Evolutionary conservation across 2,329 filamentous ascomycete genomes (phyloP), one percentile per base, ranked within the genome.

Genomic region (Fusarium coicis): DNA sequence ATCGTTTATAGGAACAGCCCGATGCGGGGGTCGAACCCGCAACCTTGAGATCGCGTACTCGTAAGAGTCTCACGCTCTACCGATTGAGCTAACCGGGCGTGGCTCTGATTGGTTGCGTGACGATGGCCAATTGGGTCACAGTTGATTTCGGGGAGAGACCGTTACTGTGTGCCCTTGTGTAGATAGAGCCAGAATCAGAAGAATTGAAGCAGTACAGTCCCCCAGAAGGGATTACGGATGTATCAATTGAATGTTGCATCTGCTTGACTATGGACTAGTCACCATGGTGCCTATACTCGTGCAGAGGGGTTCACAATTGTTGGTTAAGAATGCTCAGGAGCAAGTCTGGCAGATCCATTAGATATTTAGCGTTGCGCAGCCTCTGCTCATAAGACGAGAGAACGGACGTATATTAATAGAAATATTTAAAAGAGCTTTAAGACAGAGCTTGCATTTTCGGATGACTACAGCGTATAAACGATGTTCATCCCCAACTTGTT

Each of bases 61-160:
- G 14, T 87, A 87, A 87, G 89, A 91, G 89, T 90, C 89, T 90
- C 86, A 90, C 88, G 89, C 89, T 91, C 89, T 91, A 90, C 76
- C 78, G 77, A 79, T 79, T 77, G 77, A 79, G 75, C 76, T 77
- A 78, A 77, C 74, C 76, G 81, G 79, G 80, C 79, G 80, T 81
- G 81, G 18, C 61, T 70, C 68, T 71, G 55, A 66, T 73, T 71
- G 52, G 64, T 43, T 61, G 23, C 16, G 3, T 7, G 1, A 2
- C 0, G 7, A 12, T 1, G 7, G 1, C 14, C 10, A 61, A 43
- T 43, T 36, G 30, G 37, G 19, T 5, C 16, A 21, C 30, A 56
- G 30, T 39, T 36, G 5, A 23, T 43, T 60, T 55, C 18, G 10
- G 5, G 14, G 10, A 6, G 8, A 3, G 18, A 8, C 2, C 1